A percentile compares a stretch with the other conserved stretches of the same genome.
Conservation (phyloP, 768 basidiomycete genomes). For the Lentinula aciculospora region DNA sequence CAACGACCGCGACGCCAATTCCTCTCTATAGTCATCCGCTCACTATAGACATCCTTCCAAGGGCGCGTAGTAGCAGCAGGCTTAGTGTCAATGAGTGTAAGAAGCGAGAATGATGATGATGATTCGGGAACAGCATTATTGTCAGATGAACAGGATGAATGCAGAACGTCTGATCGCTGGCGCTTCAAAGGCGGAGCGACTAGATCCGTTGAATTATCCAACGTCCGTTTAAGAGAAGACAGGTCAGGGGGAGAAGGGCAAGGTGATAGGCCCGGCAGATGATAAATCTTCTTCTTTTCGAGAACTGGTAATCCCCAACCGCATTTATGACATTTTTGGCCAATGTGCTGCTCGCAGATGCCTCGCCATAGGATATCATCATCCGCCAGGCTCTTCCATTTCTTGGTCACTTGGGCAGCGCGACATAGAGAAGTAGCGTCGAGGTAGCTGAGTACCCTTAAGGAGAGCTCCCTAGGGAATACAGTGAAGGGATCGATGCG, state of each 20-base stretch:
- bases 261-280: slow-evolving; percentile 28
- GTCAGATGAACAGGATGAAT: slow-evolving; percentile 14
- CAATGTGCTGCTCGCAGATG: slow-evolving; percentile 98
- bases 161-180: slow-evolving; percentile 29
- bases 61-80: slow-evolving; percentile 60
- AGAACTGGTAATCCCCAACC: slow-evolving; percentile 96
- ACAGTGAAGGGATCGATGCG: slow-evolving; percentile 92
- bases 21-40: slow-evolving; percentile 91
- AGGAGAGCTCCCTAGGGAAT: slow-evolving; percentile 84
- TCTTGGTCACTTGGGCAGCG: slow-evolving; percentile 83
- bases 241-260: slow-evolving; percentile 25
- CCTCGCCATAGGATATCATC: slow-evolving; percentile 93
- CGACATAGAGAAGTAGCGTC: slow-evolving; percentile 92
- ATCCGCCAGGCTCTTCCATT: slow-evolving; percentile 87
- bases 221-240: slow-evolving; percentile 31
- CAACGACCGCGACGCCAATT: slow-evolving; percentile 96
- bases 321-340: slow-evolving; percentile 92
- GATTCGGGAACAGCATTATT: slow-evolving; percentile 25
- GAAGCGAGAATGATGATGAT: slow-evolving; percentile 21
- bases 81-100: slow-evolving; percentile 23
- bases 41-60: slow-evolving; percentile 98
- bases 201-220: slow-evolving; percentile 22
- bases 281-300: slow-evolving; percentile 59
- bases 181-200: slow-evolving; percentile 45
- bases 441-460: slow-evolving; percentile 83